Evolutionary conservation across 2,329 filamentous ascomycete species (phyloP).

Genomic region (Ceratocystis alfenasii): DNA sequence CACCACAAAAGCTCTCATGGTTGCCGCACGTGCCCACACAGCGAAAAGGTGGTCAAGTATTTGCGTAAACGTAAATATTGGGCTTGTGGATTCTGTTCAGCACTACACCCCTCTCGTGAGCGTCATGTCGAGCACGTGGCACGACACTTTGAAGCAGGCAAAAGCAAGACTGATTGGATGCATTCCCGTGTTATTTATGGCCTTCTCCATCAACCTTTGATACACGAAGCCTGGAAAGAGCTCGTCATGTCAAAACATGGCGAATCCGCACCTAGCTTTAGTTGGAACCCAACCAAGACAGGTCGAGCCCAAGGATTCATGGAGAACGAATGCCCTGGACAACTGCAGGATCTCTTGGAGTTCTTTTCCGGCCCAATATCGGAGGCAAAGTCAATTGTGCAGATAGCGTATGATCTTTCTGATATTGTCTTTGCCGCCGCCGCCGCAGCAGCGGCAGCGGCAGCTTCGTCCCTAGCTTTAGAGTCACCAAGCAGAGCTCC

Average conservation of each 20-base stretch:
- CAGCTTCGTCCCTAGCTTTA: constrained; percentile 20
- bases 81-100: constrained; percentile 57
- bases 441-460: not conserved
- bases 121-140: constrained; percentile 58
- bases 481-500: constrained; percentile 24
- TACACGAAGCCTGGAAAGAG: constrained; percentile 50
- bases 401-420: constrained; percentile 46
- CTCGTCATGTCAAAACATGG: constrained; percentile 43
- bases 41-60: constrained; percentile 51
- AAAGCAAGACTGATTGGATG: constrained; percentile 55
- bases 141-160: constrained; percentile 51
- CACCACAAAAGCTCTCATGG: constrained; percentile 55
- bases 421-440: constrained; percentile 33
- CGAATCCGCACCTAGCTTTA: constrained; percentile 47
- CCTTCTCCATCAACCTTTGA: constrained; percentile 51
- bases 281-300: constrained; percentile 48
- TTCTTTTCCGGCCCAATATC: constrained; percentile 49
- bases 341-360: constrained; percentile 53
- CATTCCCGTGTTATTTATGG: constrained; percentile 57
- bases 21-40: constrained; percentile 53
- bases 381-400: constrained; percentile 45
- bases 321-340: constrained; percentile 51
- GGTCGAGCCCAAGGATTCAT: constrained; percentile 46
- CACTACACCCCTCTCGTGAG: constrained; percentile 50
- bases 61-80: constrained; percentile 54